Percentiles rank a stretch among this genome's conserved stretches.
phyloP scores from a whole-genome alignment of 2,329 filamentous ascomycete genomes.

The Lecanicillium sp. region DNA sequence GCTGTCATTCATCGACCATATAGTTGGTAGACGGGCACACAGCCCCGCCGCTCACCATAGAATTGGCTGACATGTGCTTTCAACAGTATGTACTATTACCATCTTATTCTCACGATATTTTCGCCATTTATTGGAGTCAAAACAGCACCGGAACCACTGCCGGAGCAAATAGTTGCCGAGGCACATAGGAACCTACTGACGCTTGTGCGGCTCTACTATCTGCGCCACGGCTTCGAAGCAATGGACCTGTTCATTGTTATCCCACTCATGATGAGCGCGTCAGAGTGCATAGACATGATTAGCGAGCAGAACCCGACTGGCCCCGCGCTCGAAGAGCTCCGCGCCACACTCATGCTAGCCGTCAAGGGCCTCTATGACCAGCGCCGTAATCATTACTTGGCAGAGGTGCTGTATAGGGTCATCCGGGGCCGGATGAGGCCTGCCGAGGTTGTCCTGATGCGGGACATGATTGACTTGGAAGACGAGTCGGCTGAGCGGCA shows the following conservation, averaged over 20 bases:
- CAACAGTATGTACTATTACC: too few relatives aligned
- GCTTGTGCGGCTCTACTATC: conserved; percentile 20
- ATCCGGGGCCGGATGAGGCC: conserved; percentile 24
- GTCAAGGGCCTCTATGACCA: conserved; percentile 24
- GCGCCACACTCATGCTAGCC: conserved; percentile 24
- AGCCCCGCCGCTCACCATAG: too few relatives aligned
- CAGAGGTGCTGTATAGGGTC: conserved; percentile 22
- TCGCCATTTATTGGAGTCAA: too few relatives aligned
- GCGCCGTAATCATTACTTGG: conserved; percentile 24
- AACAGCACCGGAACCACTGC: too few relatives aligned
- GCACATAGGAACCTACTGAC: too few relatives aligned
- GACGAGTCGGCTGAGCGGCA: conserved; percentile 13
- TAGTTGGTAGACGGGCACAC: too few relatives aligned
- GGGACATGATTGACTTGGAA: conserved; percentile 11
- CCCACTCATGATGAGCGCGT: conserved; percentile 21
- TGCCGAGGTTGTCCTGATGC: conserved; percentile 15
- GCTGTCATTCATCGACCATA: too few relatives aligned
- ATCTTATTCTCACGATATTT: too few relatives aligned
- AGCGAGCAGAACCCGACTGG: conserved; percentile 5
- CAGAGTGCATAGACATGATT: conserved; percentile 19
- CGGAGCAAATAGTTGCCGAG: too few relatives aligned
- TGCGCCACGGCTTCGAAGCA: conserved; percentile 23
- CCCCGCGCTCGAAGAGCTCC: conserved; percentile 16
- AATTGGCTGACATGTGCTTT: too few relatives aligned
- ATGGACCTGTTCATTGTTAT: conserved; percentile 22